Evolutionary conservation across 495 filamentous ascomycete genomes (phyloP).

Genomic region (Xylaria intraflava): DNA sequence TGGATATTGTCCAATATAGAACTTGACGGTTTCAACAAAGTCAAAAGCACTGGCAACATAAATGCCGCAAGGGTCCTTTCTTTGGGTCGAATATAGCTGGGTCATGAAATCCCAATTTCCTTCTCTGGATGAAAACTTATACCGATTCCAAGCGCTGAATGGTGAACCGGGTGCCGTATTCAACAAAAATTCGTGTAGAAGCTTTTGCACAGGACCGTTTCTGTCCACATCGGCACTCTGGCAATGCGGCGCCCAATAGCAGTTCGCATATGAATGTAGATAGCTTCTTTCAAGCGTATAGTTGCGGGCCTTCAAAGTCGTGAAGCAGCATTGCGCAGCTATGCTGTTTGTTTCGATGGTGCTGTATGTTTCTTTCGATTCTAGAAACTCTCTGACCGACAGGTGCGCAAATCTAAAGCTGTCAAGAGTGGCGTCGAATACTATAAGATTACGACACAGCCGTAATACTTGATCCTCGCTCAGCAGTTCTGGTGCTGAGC

Average conservation of each 20-base stretch:
- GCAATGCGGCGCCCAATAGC: background rate
- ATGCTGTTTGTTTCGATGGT: background rate
- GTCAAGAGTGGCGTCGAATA: background rate
- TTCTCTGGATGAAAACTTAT: background rate
- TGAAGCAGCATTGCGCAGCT: background rate
- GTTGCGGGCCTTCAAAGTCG: background rate
- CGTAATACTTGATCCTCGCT: background rate
- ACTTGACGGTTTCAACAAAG: background rate
- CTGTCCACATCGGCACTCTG: background rate
- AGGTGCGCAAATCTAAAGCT: background rate
- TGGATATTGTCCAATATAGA: background rate
- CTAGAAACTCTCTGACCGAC: slow-evolving; percentile 1
- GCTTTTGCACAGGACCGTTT: background rate
- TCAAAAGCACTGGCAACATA: background rate
- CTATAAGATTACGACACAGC: background rate
- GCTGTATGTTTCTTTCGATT: background rate
- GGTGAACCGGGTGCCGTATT: background rate
- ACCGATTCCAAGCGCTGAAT: background rate
- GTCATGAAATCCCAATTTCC: background rate
- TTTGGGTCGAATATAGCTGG: background rate
- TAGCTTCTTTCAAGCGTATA: background rate
- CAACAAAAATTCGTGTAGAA: background rate
- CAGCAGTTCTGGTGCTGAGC: background rate
- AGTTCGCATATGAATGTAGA: background rate
- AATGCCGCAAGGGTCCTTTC: background rate